A percentile compares a stretch with the other conserved stretches of the same genome.
phyloP scores from a whole-genome alignment of 306 rosid genomes.

The Sicyos edulis region DNA sequence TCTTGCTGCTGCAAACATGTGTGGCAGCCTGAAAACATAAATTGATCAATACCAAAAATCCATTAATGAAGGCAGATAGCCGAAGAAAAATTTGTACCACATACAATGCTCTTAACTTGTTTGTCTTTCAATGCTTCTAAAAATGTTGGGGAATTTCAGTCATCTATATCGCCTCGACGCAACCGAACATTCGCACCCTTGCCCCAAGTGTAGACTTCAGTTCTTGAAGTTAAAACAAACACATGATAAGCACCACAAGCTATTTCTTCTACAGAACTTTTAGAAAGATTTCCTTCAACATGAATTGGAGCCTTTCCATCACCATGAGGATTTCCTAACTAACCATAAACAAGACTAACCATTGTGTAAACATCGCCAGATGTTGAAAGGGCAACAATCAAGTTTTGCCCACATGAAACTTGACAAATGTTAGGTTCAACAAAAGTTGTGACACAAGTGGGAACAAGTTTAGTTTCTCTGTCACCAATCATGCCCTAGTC shows the following conservation, averaged over 20 bases:
- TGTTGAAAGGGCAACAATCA: constrained; percentile 92
- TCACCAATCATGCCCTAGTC: constrained; percentile 98
- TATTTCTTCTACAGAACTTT: constrained; percentile 88
- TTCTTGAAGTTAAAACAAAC: constrained; percentile 87
- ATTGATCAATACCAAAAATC: constrained; percentile 98
- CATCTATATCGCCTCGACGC: constrained; percentile 98
- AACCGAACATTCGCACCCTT: constrained; percentile 98
- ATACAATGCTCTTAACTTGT: constrained; percentile 88
- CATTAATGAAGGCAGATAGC: constrained; percentile 97
- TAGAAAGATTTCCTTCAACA: constrained; percentile 76
- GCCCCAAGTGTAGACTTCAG: constrained; percentile 98
- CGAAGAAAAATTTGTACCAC: constrained; percentile 90
- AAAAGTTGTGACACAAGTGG: constrained; percentile 72
- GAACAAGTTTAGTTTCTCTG: constrained; percentile 94
- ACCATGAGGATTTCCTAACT: constrained; percentile 78
- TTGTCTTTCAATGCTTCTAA: constrained; percentile 91
- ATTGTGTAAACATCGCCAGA: constrained; percentile 86
- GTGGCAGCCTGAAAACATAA: constrained; percentile 97
- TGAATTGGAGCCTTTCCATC: constrained; percentile 79
- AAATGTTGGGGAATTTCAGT: constrained; percentile 63
- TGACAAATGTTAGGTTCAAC: constrained; percentile 78
- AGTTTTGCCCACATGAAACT: constrained; percentile 93
- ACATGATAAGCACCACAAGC: constrained; percentile 98
- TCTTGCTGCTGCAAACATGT: constrained; percentile 92
- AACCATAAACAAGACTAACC: constrained; percentile 98